Evolutionary conservation across 2,329 filamentous ascomycete genomes (phyloP).

Genomic region (Fusarium verrucosum): DNA sequence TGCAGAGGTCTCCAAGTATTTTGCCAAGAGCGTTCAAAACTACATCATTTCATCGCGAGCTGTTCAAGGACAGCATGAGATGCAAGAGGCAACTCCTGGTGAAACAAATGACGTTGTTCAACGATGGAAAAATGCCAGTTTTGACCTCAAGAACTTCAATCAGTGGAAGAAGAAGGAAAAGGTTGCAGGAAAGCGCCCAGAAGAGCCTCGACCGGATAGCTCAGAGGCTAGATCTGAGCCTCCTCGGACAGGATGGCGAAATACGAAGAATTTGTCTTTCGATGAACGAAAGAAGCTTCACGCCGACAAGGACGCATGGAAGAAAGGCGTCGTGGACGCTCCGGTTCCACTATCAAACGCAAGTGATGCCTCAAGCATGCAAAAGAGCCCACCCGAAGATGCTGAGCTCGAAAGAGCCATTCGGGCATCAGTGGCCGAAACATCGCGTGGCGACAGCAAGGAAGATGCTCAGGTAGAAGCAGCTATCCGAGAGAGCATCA

Average conservation of each 20-base stretch:
- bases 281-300: slow-evolving; percentile 63
- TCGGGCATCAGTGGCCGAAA: slow-evolving; percentile 72
- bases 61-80: slow-evolving; percentile 76
- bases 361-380: slow-evolving; percentile 22
- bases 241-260: slow-evolving; percentile 58
- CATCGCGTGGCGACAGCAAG: slow-evolving; percentile 72
- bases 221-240: slow-evolving; percentile 38
- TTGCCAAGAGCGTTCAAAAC: slow-evolving; percentile 76
- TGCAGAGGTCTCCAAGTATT: slow-evolving; percentile 76
- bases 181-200: slow-evolving; percentile 48
- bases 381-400: slow-evolving; percentile 51
- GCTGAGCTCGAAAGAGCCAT: slow-evolving; percentile 78
- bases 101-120: slow-evolving; percentile 72
- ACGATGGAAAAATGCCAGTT: slow-evolving; percentile 70
- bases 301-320: slow-evolving; percentile 58
- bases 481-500: slow-evolving; percentile 77
- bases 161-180: slow-evolving; percentile 60
- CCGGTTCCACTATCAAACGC: slow-evolving; percentile 14
- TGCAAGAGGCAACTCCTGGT: slow-evolving; percentile 60
- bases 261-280: slow-evolving; percentile 58
- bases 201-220: slow-evolving; percentile 23
- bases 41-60: slow-evolving; percentile 83
- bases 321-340: slow-evolving; percentile 41
- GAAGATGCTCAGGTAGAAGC: slow-evolving; percentile 78
- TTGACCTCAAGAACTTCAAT: slow-evolving; percentile 69